A percentile compares a stretch with the other conserved stretches of the same genome.
These are phyloP conservation scores for Boletales sp. DNA, from an alignment of 768 basidiomycete species.

Conservation along the genomic window DNA sequence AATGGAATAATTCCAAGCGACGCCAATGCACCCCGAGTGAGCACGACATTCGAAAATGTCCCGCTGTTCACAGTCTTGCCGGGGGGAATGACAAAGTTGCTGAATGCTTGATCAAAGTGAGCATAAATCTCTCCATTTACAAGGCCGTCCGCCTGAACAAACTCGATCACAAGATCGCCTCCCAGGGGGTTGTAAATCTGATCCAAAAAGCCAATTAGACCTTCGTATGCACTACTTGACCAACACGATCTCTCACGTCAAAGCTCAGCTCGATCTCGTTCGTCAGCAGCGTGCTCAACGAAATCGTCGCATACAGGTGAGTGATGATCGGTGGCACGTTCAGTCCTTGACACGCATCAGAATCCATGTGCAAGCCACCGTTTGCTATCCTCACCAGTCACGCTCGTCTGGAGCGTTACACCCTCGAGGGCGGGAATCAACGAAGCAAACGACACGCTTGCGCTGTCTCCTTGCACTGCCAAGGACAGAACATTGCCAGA, in stretches of 20 bases:
- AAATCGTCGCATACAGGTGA: slow-evolving; percentile 51
- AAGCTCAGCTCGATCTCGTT: slow-evolving; percentile 55
- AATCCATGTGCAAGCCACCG: background rate
- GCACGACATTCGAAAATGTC: slow-evolving; percentile 49
- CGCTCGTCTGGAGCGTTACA: slow-evolving; percentile 45
- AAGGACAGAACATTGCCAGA: slow-evolving; percentile 44
- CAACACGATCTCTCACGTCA: slow-evolving; percentile 38
- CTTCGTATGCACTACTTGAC: background rate
- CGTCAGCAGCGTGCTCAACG: slow-evolving; percentile 43
- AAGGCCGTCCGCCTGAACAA: slow-evolving; percentile 53
- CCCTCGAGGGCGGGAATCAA: slow-evolving; percentile 53
- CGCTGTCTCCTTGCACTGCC: slow-evolving; percentile 55
- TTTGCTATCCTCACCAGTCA: slow-evolving; percentile 39
- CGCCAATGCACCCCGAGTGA: slow-evolving; percentile 54
- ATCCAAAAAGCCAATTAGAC: slow-evolving; percentile 1
- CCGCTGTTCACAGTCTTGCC: slow-evolving; percentile 62
- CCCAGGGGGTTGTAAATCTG: slow-evolving; percentile 56
- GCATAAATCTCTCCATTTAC: slow-evolving; percentile 55
- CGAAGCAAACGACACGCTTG: slow-evolving; percentile 61
- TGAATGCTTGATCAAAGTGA: slow-evolving; percentile 53
- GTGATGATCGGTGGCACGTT: slow-evolving; percentile 57
- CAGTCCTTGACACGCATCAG: slow-evolving; percentile 29
- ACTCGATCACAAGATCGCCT: slow-evolving; percentile 52
- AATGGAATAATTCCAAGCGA: slow-evolving; percentile 58
- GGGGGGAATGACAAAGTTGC: slow-evolving; percentile 53